A percentile compares a stretch with the other conserved stretches of the same genome.
Evolutionary conservation across 1,139 yeast genomes (phyloP).

Genomic region (Scheffersomyces illinoinensis): DNA sequence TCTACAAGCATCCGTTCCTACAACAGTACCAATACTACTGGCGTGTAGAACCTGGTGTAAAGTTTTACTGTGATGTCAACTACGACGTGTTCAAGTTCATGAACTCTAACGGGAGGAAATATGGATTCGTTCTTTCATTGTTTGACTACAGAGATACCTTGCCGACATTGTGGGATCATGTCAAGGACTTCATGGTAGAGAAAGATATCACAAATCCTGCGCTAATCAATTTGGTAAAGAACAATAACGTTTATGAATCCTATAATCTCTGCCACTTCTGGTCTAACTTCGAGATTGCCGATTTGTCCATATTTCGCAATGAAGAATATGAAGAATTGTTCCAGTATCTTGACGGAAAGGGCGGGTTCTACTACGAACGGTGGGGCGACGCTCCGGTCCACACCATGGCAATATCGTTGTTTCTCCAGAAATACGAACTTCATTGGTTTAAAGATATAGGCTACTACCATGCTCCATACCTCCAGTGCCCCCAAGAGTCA

Average conservation of each 20-base stretch:
- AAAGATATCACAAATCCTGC: slow-evolving; percentile 3
- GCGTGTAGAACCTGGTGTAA: slow-evolving; percentile 37
- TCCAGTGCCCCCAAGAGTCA: slow-evolving; percentile 31
- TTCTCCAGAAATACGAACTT: slow-evolving; percentile 23
- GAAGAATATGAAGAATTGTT: slow-evolving; percentile 25
- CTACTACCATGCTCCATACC: slow-evolving; percentile 36
- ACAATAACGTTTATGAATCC: slow-evolving; percentile 21
- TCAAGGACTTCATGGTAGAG: slow-evolving; percentile 14
- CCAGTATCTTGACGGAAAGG: slow-evolving; percentile 26
- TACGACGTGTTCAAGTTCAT: slow-evolving; percentile 31
- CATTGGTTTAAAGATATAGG: slow-evolving; percentile 37
- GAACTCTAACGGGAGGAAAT: slow-evolving; percentile 21
- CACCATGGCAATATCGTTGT: slow-evolving; percentile 27
- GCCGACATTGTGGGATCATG: slow-evolving; percentile 31
- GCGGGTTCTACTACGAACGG: slow-evolving; percentile 41
- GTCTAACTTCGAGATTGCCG: slow-evolving; percentile 41
- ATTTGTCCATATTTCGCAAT: slow-evolving; percentile 24
- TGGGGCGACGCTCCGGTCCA: slow-evolving; percentile 49
- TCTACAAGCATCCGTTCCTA: slow-evolving; percentile 32
- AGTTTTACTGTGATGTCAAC: slow-evolving; percentile 25
- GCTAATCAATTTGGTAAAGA: slow-evolving; percentile 11
- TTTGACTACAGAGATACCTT: slow-evolving; percentile 37
- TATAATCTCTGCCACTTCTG: slow-evolving; percentile 43
- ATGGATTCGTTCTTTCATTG: slow-evolving; percentile 26
- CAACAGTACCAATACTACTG: slow-evolving; percentile 34